Evolutionary conservation across 2,329 filamentous ascomycete species (phyloP).

Genomic region (Xylariaceae sp.): DNA sequence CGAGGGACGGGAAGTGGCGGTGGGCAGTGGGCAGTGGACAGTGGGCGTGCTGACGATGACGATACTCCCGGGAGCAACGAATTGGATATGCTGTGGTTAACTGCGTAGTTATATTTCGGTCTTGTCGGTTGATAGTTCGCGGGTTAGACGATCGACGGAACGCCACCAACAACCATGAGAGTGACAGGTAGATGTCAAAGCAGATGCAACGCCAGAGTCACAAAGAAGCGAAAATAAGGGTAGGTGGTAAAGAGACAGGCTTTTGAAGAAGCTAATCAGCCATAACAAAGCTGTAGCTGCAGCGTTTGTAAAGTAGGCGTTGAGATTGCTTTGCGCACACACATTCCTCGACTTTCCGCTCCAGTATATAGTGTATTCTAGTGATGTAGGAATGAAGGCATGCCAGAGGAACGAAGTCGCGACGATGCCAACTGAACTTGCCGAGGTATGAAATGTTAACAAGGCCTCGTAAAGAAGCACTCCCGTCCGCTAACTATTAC

Average conservation of each 20-base stretch:
- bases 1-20: background rate
- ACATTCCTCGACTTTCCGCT: background rate
- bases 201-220: background rate
- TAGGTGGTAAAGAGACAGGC: background rate
- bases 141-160: background rate
- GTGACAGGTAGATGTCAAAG: background rate
- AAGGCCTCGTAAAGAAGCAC: too few species aligned
- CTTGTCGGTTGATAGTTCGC: background rate
- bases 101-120: slow-evolving; percentile 9
- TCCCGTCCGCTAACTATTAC: too few species aligned
- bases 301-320: background rate
- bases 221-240: background rate
- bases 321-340: background rate
- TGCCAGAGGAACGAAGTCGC: background rate
- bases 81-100: background rate
- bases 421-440: background rate
- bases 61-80: background rate
- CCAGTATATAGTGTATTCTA: background rate
- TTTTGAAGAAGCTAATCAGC: background rate
- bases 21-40: too few species aligned
- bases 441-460: background rate
- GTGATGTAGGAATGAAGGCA: background rate
- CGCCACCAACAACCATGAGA: background rate
- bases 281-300: background rate
- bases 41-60: background rate